These are phyloP conservation scores for Rhodotorula sphaerocarpa DNA, from an alignment of 768 basidiomycete genomes.

Conservation along the genomic window DNA sequence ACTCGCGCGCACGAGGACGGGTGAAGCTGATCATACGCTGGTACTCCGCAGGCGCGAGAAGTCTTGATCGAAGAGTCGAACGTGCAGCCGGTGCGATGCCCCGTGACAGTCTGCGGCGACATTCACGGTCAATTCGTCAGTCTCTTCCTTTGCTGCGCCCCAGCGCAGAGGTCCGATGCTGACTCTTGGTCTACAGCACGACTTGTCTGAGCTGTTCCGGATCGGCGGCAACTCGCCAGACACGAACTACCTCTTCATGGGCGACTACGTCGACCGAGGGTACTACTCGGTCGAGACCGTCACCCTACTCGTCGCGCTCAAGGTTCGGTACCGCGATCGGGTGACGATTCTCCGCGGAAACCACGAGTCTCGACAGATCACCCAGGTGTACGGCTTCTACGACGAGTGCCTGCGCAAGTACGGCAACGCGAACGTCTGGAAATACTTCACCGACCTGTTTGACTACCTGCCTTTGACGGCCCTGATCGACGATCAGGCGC, in stretches of 20 bases:
- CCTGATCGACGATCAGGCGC: conserved; percentile 95
- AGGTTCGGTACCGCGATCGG: conserved; percentile 93
- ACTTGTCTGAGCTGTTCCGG: conserved; percentile 95
- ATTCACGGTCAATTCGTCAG: conserved; percentile 99
- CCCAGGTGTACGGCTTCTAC: conserved; percentile 99
- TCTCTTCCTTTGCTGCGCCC: conserved; percentile 35
- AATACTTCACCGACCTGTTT: conserved; percentile 96
- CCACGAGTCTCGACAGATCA: conserved; percentile 98
- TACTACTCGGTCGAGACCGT: conserved; percentile 99
- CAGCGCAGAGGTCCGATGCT: too few species aligned
- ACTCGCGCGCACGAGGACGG: not conserved
- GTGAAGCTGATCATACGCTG: too few species aligned
- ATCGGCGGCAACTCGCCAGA: conserved; percentile 98
- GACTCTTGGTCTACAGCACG: conserved; percentile 59
- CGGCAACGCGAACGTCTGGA: conserved; percentile 99
- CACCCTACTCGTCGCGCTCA: conserved; percentile 89
- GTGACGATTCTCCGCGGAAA: conserved; percentile 97
- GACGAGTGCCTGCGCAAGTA: conserved; percentile 99
- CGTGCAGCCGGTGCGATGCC: conserved; percentile 95
- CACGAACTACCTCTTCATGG: conserved; percentile 99
- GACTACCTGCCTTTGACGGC: conserved; percentile 96
- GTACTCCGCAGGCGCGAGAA: conserved; percentile 96
- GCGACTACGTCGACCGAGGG: conserved; percentile 96
- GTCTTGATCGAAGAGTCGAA: conserved; percentile 99
- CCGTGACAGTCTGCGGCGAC: conserved; percentile 98